A percentile compares a stretch with the other conserved stretches of the same genome.
These are phyloP conservation scores for Litsea cubeba DNA, from an alignment of 164 flowering plant species.

Conservation along the genomic window DNA sequence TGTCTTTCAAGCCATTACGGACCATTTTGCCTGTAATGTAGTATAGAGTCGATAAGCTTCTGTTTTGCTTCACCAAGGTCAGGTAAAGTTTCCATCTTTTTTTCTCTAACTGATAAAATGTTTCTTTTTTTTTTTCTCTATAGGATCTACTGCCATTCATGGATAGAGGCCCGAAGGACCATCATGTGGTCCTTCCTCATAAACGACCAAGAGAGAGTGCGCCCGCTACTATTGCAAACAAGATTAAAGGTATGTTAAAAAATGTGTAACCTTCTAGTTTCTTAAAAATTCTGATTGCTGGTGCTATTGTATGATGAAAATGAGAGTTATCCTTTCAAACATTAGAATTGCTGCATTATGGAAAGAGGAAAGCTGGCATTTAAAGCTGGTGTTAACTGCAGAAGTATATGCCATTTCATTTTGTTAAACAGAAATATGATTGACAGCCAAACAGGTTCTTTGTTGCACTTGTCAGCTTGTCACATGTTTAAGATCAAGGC, in stretches of 20 bases:
- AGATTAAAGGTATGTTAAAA: constrained; percentile 38
- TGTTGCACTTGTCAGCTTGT: no score
- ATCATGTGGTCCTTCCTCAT: constrained; percentile 59
- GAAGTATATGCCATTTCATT: neutral
- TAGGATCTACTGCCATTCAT: constrained; percentile 80
- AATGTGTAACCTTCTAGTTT: neutral
- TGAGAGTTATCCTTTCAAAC: no score
- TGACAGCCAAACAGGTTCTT: no score
- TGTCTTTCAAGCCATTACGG: neutral
- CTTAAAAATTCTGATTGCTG: neutral
- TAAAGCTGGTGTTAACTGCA: neutral
- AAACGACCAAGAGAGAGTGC: constrained; percentile 84
- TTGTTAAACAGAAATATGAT: no score
- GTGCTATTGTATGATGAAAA: neutral
- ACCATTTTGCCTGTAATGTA: neutral
- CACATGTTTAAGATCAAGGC: no score
- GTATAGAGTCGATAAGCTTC: neutral
- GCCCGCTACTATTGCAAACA: constrained; percentile 30
- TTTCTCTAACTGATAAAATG: neutral
- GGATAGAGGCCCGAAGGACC: constrained; percentile 81
- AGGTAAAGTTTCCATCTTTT: neutral
- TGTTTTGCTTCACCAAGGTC: neutral
- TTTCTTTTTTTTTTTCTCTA: neutral
- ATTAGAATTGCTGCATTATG: neutral
- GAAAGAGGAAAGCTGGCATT: neutral